Base-by-base conservation (phyloP, 1,284 basidiomycete species). In the Apiotrichum sp. region DNA sequence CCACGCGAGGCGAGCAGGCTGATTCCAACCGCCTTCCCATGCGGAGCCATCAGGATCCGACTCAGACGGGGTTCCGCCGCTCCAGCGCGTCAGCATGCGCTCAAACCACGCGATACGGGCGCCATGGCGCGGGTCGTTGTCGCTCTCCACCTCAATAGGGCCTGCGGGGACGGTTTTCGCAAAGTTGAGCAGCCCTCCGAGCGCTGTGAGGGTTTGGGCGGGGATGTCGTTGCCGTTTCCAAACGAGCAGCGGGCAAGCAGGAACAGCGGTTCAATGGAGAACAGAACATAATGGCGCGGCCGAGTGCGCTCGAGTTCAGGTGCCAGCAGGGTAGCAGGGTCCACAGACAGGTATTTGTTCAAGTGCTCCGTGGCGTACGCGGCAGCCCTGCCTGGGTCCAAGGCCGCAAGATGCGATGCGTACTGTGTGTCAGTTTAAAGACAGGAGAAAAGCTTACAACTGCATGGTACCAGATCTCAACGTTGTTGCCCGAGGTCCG, bases 1-100 rank as follows among this genome's bases (percentile, higher is more conserved):
- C 68, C 68, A 71, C 11, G 62, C 40, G 22, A 70, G 48, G 46
- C 56, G 55, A 40, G 62, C 57, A 32, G 58, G 62, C 56, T 62
- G 56, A 44, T 63, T 64, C 66, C 68, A 71, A 0, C 65, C 70
- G 31, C 61, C 61, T 31, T 65, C 59, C 70, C 70, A 71, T 1
- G 50, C 59, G 8, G 44, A 51, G 1, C 65, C 65, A 45, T 69
- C 62, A 4, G 64, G 63, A 33, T 64, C 64, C 1, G n/a, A 42
- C 4, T 52, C 53, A 5, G 52, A 35, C 32, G 53, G 57, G 4
- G 22, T 16, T n/a, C 35, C 34, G 9, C 59, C 61, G 2, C n/a
- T 46, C 67, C 64, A 67, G 9, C 57, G 46, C 4, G 33, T 35
- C n/a, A 72, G 52, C 36, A 65, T 57, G 42, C 59, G 61, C 32